These are phyloP conservation scores for Linnemannia schmuckeri DNA, from an alignment of 192 early-diverging fungal genomes.

Conservation along the genomic window DNA sequence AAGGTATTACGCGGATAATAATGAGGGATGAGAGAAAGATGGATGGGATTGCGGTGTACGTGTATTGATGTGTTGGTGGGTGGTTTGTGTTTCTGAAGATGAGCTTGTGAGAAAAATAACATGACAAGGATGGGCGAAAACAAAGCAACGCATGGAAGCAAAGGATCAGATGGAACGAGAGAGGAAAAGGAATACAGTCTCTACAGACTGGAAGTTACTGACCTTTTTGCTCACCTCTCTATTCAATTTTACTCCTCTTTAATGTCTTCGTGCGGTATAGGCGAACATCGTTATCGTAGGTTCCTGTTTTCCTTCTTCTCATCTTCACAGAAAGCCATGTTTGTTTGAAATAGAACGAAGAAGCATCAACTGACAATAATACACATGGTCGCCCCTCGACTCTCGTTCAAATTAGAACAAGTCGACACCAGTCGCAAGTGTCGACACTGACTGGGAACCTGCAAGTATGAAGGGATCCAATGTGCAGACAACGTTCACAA, in stretches of 20 bases:
- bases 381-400: no score
- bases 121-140: no score
- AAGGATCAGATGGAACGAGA: not conserved
- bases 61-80: not conserved
- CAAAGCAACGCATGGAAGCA: not conserved
- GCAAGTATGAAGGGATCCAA: slow-evolving; percentile 1
- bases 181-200: not conserved
- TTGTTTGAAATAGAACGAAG: no score
- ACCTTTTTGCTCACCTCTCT: not conserved
- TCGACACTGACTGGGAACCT: not conserved
- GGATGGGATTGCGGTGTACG: not conserved
- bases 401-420: not conserved
- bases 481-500: not conserved
- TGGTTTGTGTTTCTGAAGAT: not conserved
- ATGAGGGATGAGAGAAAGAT: not conserved
- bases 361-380: no score
- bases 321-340: not conserved
- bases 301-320: not conserved
- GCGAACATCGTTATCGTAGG: not conserved
- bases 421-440: not conserved
- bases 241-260: not conserved
- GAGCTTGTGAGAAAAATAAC: not conserved
- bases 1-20: not conserved
- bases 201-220: not conserved
- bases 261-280: not conserved